Conservation (phyloP, 257 asterid species). For the Nicotiana otophora region DNA sequence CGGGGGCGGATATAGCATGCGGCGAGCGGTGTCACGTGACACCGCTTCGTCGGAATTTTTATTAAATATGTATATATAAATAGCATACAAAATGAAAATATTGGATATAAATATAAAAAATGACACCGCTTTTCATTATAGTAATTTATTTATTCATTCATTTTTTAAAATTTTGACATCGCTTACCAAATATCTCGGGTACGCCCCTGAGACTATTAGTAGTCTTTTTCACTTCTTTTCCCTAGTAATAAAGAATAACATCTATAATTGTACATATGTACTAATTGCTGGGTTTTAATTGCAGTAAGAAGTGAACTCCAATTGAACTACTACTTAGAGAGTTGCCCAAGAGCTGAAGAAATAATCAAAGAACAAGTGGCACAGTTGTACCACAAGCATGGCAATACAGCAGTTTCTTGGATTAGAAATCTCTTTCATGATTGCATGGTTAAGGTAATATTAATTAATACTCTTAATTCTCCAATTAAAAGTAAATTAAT, state of each 20-base stretch:
- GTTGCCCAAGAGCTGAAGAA: conserved; percentile 72
- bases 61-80: no score
- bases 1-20: no score
- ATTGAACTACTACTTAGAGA: conserved; percentile 51
- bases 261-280: background rate
- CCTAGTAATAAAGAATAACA: background rate
- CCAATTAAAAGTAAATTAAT: background rate
- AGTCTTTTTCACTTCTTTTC: background rate
- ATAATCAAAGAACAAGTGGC: conserved; percentile 60
- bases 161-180: no score
- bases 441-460: conserved; percentile 55
- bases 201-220: background rate
- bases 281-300: background rate
- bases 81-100: no score
- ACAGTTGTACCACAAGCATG: conserved; percentile 41
- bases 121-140: no score
- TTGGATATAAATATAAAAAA: no score
- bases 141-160: no score
- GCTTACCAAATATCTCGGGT: no score
- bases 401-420: conserved; percentile 79
- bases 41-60: no score
- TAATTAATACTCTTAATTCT: background rate
- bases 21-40: no score
- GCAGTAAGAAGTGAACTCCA: conserved; percentile 40
- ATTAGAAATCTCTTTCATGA: conserved; percentile 82